These are phyloP conservation scores for Withania somnifera DNA, from an alignment of 305 asterid species.

Conservation along the genomic window DNA sequence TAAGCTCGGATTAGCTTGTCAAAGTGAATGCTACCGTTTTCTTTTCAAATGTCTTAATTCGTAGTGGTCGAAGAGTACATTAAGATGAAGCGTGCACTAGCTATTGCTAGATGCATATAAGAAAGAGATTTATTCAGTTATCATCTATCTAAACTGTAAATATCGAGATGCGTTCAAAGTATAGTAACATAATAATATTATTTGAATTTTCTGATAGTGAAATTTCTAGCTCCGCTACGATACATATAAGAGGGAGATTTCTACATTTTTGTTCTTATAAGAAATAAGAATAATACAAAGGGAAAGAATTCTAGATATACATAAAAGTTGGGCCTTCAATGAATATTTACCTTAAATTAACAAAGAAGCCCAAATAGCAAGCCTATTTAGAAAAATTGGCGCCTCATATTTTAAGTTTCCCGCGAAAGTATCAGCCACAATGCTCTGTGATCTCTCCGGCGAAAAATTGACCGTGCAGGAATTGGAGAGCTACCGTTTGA, in stretches of 20 bases:
- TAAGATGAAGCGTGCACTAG: too few species aligned
- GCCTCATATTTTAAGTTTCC: constrained; percentile 10
- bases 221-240: neutral
- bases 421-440: constrained; percentile 35
- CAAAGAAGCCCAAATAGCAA: constrained; percentile 30
- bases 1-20: neutral
- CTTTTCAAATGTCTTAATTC: too few species aligned
- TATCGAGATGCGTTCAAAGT: neutral
- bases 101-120: too few species aligned
- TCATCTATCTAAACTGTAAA: too few species aligned
- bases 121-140: too few species aligned
- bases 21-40: neutral
- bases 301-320: neutral
- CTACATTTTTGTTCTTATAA: neutral
- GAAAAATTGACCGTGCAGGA: constrained; percentile 22
- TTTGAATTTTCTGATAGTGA: neutral
- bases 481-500: constrained; percentile 26
- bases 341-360: neutral
- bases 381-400: constrained; percentile 20
- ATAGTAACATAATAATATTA: neutral
- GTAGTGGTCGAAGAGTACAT: neutral
- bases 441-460: constrained; percentile 41
- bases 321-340: neutral
- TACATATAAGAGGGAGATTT: neutral
- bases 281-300: neutral